A percentile compares a stretch with the other conserved stretches of the same genome.
These are phyloP conservation scores for Candida insectalens DNA, from an alignment of 805 yeast genomes.

Conservation along the genomic window DNA sequence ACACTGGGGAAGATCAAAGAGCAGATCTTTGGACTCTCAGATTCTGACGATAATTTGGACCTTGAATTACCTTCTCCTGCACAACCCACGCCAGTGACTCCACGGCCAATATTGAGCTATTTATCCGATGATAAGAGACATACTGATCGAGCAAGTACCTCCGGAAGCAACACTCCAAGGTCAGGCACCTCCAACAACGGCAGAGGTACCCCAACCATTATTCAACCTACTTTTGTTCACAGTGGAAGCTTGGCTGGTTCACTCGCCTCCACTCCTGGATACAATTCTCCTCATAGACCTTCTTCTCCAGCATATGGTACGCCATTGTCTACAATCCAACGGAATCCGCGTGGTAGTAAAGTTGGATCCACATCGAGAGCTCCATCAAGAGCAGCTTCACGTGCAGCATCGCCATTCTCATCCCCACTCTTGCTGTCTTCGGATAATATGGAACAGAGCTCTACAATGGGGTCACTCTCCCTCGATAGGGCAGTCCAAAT, in stretches of 20 bases:
- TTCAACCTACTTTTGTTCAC: too few relatives aligned
- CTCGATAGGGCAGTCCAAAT: constrained; percentile 44
- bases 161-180: constrained; percentile 17
- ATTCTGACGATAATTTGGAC: constrained; percentile 14
- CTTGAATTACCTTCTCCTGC: neutral
- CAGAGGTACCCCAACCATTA: too few relatives aligned
- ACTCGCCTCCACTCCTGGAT: constrained; percentile 12
- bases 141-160: too few relatives aligned
- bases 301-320: constrained; percentile 45
- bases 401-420: constrained; percentile 41
- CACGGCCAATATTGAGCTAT: neutral
- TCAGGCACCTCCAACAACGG: too few relatives aligned
- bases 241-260: constrained; percentile 3
- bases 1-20: constrained; percentile 48
- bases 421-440: constrained; percentile 48
- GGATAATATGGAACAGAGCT: constrained; percentile 23
- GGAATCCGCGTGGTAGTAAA: constrained; percentile 27
- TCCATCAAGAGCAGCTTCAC: too few relatives aligned
- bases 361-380: constrained; percentile 14
- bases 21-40: constrained; percentile 14
- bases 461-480: neutral
- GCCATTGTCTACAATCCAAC: constrained; percentile 54
- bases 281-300: constrained; percentile 45
- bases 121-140: too few relatives aligned
- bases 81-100: too few relatives aligned